These are phyloP conservation scores for Echinochloa phyllopogon DNA, from an alignment of 176 grass and related monocot genomes.

Conservation along the genomic window DNA sequence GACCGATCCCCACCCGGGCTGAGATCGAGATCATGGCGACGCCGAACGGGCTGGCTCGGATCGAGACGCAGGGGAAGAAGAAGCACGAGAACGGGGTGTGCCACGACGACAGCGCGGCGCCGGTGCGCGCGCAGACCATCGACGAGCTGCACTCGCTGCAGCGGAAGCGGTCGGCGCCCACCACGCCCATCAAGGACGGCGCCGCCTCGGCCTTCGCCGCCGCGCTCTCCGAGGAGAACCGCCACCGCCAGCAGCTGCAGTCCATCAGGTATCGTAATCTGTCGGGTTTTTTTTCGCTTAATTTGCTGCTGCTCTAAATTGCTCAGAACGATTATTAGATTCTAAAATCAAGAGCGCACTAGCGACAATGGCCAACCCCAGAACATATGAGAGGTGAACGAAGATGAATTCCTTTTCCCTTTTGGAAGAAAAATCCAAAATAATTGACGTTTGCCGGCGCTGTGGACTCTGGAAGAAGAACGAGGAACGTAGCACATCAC, in stretches of 20 bases:
- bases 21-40: slow-evolving; percentile 35
- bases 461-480: slow-evolving; percentile 4
- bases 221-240: slow-evolving; percentile 66
- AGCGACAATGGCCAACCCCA: background rate
- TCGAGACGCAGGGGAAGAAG: slow-evolving; percentile 68
- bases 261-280: slow-evolving; percentile 69
- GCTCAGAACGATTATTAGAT: background rate
- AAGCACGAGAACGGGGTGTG: slow-evolving; percentile 80
- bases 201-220: slow-evolving; percentile 50
- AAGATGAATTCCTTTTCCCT: background rate
- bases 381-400: background rate
- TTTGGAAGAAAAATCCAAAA: background rate
- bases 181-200: slow-evolving; percentile 72
- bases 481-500: background rate
- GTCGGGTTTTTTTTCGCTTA: background rate
- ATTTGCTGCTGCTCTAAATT: background rate
- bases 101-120: slow-evolving; percentile 87
- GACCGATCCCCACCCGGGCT: background rate
- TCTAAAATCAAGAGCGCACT: background rate
- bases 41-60: slow-evolving; percentile 68
- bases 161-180: slow-evolving; percentile 75
- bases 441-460: background rate
- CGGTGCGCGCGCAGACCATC: slow-evolving; percentile 92
- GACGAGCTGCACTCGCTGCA: slow-evolving; percentile 97
- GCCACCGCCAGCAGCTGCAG: slow-evolving; percentile 72